Evolutionary conservation across 345 rosid species (phyloP), one percentile per base, ranked within the genome.

Genomic region (Capsella bursapastoris): DNA sequence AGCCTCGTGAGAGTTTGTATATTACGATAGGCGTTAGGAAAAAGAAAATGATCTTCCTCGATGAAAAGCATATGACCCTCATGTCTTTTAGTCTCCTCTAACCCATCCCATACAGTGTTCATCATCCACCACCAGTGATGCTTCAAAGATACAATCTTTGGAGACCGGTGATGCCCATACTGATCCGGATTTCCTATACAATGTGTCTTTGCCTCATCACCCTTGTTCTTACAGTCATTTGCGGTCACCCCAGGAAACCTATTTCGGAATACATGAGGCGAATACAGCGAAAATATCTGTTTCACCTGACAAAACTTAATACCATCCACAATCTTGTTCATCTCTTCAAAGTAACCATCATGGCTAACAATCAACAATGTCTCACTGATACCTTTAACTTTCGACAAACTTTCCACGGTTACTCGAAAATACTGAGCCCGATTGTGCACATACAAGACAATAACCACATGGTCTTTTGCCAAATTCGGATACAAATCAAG

Each of bases 111-210:
- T 31, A 90, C 89, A 0, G 90, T 89, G 77, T 95, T 95, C 98
- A 95, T 95, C 99, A 95, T 92, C 99, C 98, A 95, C 99, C 99
- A 95, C 99, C 99, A 95, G 62, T 95, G 99, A 82, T 95, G 99
- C 88, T 95, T 95, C 87, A 95, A 77, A 8, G 99, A 89, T 44
- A 92, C 98, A 38, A 92, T 88, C 80, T 85, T 89, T 1, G 96
- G 89, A 15, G 89, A 87, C 47, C 98, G 72, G 40, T 95, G 94
- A 77, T 95, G 86, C 71, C 99, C 99, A 77, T 89, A 95, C 83
- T 95, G 99, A 83, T 95, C 99, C 0, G 97, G 88, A 82, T 82
- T 88, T 22, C 99, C 98, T 6, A 65, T 14, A 64, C 99, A 95
- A 29, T 55, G 84, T 57, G 80, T 84, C 83, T 60, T 79, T 2